Conservation (phyloP, 1,284 basidiomycete species). For the Phlebopus sp. region DNA sequence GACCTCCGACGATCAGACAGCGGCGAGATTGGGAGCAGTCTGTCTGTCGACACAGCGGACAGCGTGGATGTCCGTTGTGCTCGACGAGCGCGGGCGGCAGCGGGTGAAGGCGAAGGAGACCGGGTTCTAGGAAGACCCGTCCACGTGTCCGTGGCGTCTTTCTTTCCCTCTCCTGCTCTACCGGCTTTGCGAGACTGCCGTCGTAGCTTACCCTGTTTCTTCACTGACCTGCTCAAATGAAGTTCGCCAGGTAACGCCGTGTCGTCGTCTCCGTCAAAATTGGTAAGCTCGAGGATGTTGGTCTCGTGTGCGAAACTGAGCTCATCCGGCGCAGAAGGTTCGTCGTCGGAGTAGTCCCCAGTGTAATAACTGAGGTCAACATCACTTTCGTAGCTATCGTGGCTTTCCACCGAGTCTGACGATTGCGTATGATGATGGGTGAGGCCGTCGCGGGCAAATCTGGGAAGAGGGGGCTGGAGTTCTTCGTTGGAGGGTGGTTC, state of each 20-base stretch:
- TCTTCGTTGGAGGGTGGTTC: conserved; percentile 7
- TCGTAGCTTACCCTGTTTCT: conserved; percentile 67
- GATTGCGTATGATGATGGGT: conserved; percentile 19
- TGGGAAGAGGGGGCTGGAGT: conserved; percentile 45
- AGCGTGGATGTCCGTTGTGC: conserved; percentile 1
- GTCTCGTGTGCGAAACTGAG: conserved; percentile 46
- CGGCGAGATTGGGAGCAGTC: conserved; percentile 17
- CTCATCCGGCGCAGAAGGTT: conserved; percentile 24
- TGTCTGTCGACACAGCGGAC: conserved; percentile 20
- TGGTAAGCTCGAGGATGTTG: conserved; percentile 68
- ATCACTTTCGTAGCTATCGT: conserved; percentile 33
- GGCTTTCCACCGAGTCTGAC: conserved; percentile 34
- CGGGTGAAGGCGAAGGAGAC: not conserved
- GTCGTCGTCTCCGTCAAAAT: conserved; percentile 81
- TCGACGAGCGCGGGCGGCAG: not conserved
- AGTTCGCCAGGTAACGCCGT: conserved; percentile 60
- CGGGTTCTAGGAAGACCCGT: not conserved
- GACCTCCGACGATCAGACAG: conserved; percentile 17
- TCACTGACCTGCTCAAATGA: conserved; percentile 57
- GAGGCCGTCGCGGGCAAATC: conserved; percentile 31
- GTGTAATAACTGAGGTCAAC: conserved; percentile 51
- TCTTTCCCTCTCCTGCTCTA: conserved; percentile 9
- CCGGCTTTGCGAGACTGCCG: conserved; percentile 49
- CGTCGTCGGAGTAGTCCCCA: conserved; percentile 33
- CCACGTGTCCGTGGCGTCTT: conserved; percentile 8